A percentile compares a stretch with the other conserved stretches of the same genome.
Conservation (phyloP, 495 filamentous ascomycete genomes). For the Trichoderma orchidacearum region DNA sequence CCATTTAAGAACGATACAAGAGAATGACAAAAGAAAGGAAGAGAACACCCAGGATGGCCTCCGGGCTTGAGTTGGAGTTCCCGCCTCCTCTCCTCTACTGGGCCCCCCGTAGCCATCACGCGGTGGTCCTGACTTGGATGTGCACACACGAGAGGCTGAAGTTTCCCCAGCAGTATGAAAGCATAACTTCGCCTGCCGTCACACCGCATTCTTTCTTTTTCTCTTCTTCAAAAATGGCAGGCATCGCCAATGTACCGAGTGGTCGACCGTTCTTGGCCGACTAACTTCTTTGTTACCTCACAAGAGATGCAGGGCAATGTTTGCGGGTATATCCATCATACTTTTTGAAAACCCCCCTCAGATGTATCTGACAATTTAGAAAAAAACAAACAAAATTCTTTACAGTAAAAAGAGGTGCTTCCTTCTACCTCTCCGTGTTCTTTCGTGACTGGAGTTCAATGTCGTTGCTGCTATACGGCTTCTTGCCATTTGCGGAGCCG, state of each 20-base stretch:
- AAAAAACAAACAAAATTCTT: neutral
- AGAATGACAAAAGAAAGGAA: too few species aligned
- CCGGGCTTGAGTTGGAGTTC: too few species aligned
- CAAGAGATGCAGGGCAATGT: neutral
- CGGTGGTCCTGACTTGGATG: too few species aligned
- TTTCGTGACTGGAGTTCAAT: conserved; percentile 32
- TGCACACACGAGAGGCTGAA: neutral
- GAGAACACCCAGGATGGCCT: too few species aligned
- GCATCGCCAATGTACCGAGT: neutral
- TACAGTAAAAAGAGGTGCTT: neutral
- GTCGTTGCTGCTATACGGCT: conserved; percentile 16
- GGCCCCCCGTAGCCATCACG: too few species aligned
- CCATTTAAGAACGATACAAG: too few species aligned
- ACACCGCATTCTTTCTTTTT: too few species aligned
- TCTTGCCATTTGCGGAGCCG: conserved; percentile 3
- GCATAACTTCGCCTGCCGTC: too few species aligned
- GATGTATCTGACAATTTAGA: neutral
- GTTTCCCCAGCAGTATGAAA: neutral
- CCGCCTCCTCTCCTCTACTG: too few species aligned
- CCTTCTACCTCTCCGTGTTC: conserved; percentile 8
- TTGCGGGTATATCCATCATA: neutral
- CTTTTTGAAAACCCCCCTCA: neutral
- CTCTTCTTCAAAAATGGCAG: neutral
- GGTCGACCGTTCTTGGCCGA: neutral
- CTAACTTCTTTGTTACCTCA: neutral